Evolutionary conservation across 2,329 filamentous ascomycete genomes (phyloP).

Genomic region (Setomelanomma holmii): DNA sequence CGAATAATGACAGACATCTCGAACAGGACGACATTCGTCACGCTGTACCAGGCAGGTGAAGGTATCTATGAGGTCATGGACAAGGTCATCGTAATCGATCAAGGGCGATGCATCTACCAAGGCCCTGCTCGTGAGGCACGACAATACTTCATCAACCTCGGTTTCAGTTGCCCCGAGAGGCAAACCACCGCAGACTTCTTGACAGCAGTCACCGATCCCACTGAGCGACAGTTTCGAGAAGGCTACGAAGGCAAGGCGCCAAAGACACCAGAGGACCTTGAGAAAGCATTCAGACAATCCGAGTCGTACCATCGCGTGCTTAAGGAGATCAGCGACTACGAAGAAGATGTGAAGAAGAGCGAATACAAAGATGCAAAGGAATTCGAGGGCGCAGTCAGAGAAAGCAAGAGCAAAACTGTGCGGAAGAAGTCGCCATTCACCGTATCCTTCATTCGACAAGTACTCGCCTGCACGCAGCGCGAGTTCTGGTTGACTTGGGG

Average conservation of each 20-base stretch:
- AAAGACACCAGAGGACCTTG: constrained; percentile 72
- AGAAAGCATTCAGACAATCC: constrained; percentile 70
- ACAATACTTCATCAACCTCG: constrained; percentile 71
- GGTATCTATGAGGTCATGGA: constrained; percentile 78
- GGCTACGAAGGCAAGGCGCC: constrained; percentile 67
- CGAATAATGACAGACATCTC: constrained; percentile 81
- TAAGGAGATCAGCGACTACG: constrained; percentile 67
- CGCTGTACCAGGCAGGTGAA: constrained; percentile 74
- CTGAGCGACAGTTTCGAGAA: constrained; percentile 71
- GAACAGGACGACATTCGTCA: constrained; percentile 73
- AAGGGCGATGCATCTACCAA: constrained; percentile 73
- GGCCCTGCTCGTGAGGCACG: constrained; percentile 67
- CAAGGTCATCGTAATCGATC: constrained; percentile 79
- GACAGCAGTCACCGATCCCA: constrained; percentile 76
- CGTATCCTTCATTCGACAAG: constrained; percentile 75
- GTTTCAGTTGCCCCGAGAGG: constrained; percentile 65
- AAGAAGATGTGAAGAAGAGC: constrained; percentile 63
- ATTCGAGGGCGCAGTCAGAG: constrained; percentile 70
- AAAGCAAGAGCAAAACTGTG: constrained; percentile 70
- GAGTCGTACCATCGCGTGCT: constrained; percentile 66
- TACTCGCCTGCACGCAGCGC: constrained; percentile 71
- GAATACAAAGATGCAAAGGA: constrained; percentile 67
- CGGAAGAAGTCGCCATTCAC: constrained; percentile 77
- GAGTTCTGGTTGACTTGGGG: constrained; percentile 82
- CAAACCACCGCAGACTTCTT: constrained; percentile 81